These are phyloP conservation scores for Oryza nivara DNA, from an alignment of 176 grass and related monocot genomes.

Conservation along the genomic window DNA sequence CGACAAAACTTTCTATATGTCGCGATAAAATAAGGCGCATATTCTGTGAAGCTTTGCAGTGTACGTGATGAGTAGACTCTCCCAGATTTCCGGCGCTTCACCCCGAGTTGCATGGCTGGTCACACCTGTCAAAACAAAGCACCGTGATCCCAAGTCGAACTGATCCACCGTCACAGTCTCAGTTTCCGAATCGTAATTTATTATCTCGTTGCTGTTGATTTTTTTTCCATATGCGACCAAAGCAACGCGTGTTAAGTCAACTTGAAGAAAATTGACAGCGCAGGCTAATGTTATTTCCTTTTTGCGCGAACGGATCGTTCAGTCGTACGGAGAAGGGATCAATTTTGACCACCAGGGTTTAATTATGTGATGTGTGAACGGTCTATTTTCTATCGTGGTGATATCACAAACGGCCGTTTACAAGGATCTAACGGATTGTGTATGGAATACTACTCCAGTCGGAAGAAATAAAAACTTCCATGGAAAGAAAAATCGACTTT, in stretches of 20 bases:
- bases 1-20: neutral
- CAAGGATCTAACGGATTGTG: neutral
- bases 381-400: neutral
- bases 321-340: neutral
- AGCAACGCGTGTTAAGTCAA: neutral
- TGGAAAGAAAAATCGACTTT: neutral
- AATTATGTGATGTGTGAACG: too few species aligned
- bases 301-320: neutral
- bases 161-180: neutral
- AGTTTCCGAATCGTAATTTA: neutral
- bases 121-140: neutral
- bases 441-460: neutral
- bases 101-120: neutral
- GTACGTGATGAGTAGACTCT: neutral
- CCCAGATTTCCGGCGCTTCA: neutral
- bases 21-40: neutral
- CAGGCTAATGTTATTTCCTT: neutral
- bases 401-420: neutral
- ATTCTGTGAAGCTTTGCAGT: neutral
- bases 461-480: neutral
- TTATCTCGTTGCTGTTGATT: neutral
- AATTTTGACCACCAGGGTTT: constrained; percentile 5
- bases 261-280: neutral
- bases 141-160: neutral
- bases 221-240: neutral